phyloP scores from a whole-genome alignment of 768 basidiomycete species.

The Xerocomellus intermedius region DNA sequence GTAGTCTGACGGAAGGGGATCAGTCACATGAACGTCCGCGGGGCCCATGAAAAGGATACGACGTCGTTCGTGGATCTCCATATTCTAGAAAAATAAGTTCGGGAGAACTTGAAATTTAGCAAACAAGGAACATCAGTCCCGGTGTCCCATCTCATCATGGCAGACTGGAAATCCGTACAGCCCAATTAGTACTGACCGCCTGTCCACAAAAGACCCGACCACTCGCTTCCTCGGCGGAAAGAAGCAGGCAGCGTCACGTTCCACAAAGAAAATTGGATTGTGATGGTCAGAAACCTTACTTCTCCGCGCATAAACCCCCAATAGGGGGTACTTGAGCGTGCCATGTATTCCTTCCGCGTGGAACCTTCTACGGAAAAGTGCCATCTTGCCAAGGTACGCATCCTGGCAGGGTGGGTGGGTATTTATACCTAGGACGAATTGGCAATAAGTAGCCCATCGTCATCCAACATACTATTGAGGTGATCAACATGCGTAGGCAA shows the following conservation, averaged over 20 bases:
- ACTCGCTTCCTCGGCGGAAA: too few relatives aligned
- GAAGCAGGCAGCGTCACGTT: background rate
- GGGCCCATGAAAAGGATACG: background rate
- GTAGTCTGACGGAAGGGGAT: too few relatives aligned
- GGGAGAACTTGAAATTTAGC: background rate
- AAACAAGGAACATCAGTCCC: too few relatives aligned
- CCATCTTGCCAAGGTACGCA: slow-evolving; percentile 3
- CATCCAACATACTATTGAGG: background rate
- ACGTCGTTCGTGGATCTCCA: background rate
- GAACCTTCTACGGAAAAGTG: slow-evolving; percentile 3
- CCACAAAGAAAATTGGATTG: background rate
- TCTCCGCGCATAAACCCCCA: background rate
- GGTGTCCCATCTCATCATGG: background rate
- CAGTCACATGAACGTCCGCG: background rate
- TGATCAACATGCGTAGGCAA: background rate
- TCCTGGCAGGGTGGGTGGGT: background rate
- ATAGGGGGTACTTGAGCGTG: background rate
- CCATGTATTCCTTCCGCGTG: background rate
- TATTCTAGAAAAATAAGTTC: background rate
- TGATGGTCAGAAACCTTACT: too few relatives aligned
- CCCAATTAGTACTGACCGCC: background rate
- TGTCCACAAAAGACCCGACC: too few relatives aligned
- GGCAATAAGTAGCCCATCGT: background rate
- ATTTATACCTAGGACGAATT: background rate
- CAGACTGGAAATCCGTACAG: background rate